Base-by-base conservation (phyloP, 257 asterid genomes). In the Forsythia suspensa region DNA sequence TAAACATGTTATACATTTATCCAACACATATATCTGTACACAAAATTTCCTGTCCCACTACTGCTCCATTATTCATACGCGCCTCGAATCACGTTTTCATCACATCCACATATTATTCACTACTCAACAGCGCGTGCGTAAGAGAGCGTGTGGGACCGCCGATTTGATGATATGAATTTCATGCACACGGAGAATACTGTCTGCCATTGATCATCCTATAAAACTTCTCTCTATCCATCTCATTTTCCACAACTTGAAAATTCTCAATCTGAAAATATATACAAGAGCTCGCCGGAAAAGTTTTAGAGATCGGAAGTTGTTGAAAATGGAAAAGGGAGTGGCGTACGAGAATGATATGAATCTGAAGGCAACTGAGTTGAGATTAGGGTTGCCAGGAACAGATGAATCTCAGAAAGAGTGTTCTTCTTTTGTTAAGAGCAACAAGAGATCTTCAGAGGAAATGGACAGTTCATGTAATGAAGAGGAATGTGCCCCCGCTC, bases 381-480 rank as follows among this genome's bases (percentile, higher is more conserved):
- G 90, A 83, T 75, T 95, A 63, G 98, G 94, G 0, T 57, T 95
- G 16, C 98, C 98, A 6, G 99, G 99, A 51, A 83, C 85, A 66
- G 84, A 80, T 8, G 87, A 84, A 72, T 40, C 82, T 13, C 89
- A 84, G 80, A 80, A 85, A 20, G 85, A 85, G 18, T 51, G 82
- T 2, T 44, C 79, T 5, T 52, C 73, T 3, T n/a, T 51, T 2
- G n/a, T 10, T 4, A 87, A 74, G 77, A 59, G 21, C 51, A 90
- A 87, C 87, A 95, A 95, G 89, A 86, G 99, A 84, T 72, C 91
- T 39, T 88, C 86, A 18, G 83, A 91, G 2, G 92, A 92, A 66
- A 86, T 88, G 88, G 88, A 72, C 1, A 52, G 55, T 4, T 82
- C 92, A 0, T 69, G 74, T 4, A 77, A 48, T 5, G 80, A 86